These are phyloP conservation scores for Trametes gibbosa DNA, from an alignment of 768 basidiomycete genomes.

Conservation along the genomic window DNA sequence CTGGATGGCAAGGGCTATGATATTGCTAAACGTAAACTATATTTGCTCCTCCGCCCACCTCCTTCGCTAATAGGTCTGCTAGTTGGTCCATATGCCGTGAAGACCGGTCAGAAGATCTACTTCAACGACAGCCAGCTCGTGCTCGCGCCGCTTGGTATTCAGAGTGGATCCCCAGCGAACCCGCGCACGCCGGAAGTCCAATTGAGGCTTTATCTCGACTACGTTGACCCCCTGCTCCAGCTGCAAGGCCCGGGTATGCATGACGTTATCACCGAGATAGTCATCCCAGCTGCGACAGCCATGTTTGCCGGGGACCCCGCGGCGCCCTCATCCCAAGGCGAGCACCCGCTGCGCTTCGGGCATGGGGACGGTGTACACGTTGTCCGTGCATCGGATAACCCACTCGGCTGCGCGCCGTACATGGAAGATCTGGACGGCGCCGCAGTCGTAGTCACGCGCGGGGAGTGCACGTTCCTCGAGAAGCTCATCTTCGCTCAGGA, in stretches of 20 bases:
- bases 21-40: conserved; percentile 68
- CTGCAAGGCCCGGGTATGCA: conserved; percentile 37
- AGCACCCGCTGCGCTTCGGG: conserved; percentile 42
- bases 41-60: no score
- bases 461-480: conserved; percentile 84
- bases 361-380: conserved; percentile 54
- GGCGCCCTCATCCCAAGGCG: conserved; percentile 22
- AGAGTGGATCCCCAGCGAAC: conserved; percentile 12
- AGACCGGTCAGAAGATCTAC: conserved; percentile 78
- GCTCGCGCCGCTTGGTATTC: conserved; percentile 33
- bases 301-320: conserved; percentile 69
- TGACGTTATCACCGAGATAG: conserved; percentile 42
- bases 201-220: conserved; percentile 57
- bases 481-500: conserved; percentile 70
- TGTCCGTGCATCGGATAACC: conserved; percentile 49
- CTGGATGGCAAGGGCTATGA: conserved; percentile 86
- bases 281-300: conserved; percentile 60
- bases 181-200: conserved; percentile 45
- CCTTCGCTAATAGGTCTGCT: not conserved
- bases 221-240: conserved; percentile 45
- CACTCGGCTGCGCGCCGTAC: conserved; percentile 60
- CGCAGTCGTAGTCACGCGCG: conserved; percentile 66
- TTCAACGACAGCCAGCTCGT: conserved; percentile 63
- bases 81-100: conserved; percentile 84
- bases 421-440: conserved; percentile 43